A percentile compares a stretch with the other conserved stretches of the same genome.
Evolutionary conservation across 371 early-diverging fungal genomes (phyloP).

Genomic region (Lichtheimia corymbifera): DNA sequence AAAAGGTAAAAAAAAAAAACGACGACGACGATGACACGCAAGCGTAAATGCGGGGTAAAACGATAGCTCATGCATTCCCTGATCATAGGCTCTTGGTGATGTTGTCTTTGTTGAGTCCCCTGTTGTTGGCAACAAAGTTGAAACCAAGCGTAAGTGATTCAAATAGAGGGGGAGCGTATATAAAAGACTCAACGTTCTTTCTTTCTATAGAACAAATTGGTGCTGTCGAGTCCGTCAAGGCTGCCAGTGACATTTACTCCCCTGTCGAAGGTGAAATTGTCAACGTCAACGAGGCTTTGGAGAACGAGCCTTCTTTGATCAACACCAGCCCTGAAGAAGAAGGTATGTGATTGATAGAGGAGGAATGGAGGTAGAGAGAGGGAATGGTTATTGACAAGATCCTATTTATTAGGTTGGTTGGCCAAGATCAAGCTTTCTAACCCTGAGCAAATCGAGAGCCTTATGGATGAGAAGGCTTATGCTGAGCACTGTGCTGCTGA

Average conservation of each 20-base stretch:
- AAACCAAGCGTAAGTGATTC: slow-evolving; percentile 54
- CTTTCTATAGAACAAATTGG: slow-evolving; percentile 65
- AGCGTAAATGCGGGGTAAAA: too few relatives aligned
- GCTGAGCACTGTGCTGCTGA: slow-evolving; percentile 24
- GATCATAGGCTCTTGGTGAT: slow-evolving; percentile 78
- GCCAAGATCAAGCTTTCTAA: slow-evolving; percentile 85
- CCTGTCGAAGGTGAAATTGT: slow-evolving; percentile 86
- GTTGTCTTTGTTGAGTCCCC: slow-evolving; percentile 92
- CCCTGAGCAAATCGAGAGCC: slow-evolving; percentile 65
- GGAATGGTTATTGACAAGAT: neutral
- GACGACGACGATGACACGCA: neutral
- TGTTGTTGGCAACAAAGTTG: slow-evolving; percentile 61
- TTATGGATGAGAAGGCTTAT: slow-evolving; percentile 80
- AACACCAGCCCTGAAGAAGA: slow-evolving; percentile 77
- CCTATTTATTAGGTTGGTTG: slow-evolving; percentile 77
- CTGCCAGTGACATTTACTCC: slow-evolving; percentile 90
- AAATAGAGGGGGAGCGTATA: neutral
- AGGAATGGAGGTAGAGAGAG: neutral
- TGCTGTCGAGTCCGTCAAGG: slow-evolving; percentile 96
- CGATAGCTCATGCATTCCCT: neutral
- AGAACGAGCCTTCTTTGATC: slow-evolving; percentile 72
- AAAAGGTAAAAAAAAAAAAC: slow-evolving; percentile 35
- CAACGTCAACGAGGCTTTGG: slow-evolving; percentile 72
- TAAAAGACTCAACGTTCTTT: neutral
- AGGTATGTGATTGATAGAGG: slow-evolving; percentile 47